These are phyloP conservation scores for Hericium rajendrae DNA, from an alignment of 768 basidiomycete species.

Conservation along the genomic window DNA sequence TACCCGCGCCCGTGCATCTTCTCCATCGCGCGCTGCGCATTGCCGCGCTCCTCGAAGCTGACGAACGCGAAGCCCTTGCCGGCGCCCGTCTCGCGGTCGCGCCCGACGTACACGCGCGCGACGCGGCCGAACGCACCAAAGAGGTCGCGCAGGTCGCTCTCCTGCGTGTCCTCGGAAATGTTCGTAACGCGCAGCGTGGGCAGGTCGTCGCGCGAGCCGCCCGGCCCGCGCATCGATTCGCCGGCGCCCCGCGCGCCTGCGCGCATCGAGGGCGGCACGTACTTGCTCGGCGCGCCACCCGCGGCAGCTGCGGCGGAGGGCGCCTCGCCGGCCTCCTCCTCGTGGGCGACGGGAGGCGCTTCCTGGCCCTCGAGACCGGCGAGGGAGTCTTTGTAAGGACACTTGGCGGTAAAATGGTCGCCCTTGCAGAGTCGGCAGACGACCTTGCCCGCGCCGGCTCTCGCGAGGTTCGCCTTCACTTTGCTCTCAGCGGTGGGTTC, in stretches of 20 bases:
- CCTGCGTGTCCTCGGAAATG: constrained; percentile 90
- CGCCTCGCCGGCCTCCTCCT: background rate
- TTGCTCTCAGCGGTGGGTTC: constrained; percentile 58
- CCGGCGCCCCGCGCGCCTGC: constrained; percentile 12
- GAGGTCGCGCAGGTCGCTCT: constrained; percentile 87
- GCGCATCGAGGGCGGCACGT: constrained; percentile 16
- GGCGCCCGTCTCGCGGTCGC: constrained; percentile 88
- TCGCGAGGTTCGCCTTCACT: constrained; percentile 56
- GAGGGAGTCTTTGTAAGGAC: constrained; percentile 94
- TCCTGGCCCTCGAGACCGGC: constrained; percentile 50
- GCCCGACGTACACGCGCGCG: constrained; percentile 85
- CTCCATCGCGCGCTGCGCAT: constrained; percentile 82
- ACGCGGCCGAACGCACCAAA: constrained; percentile 83
- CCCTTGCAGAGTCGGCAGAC: constrained; percentile 92
- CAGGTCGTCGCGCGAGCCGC: constrained; percentile 72
- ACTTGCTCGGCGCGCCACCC: constrained; percentile 12
- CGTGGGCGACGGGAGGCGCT: background rate
- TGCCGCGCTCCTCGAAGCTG: constrained; percentile 75
- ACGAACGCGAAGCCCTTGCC: constrained; percentile 98
- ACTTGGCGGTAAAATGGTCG: constrained; percentile 95
- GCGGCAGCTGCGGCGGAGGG: background rate
- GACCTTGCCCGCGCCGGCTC: constrained; percentile 80
- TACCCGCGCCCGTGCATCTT: constrained; percentile 90
- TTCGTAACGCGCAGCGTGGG: constrained; percentile 97
- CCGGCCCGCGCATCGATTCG: constrained; percentile 16